Evolutionary conservation across 1,284 basidiomycete genomes (phyloP), one percentile per base, ranked within the genome.

Genomic region (Agaricales sp.): DNA sequence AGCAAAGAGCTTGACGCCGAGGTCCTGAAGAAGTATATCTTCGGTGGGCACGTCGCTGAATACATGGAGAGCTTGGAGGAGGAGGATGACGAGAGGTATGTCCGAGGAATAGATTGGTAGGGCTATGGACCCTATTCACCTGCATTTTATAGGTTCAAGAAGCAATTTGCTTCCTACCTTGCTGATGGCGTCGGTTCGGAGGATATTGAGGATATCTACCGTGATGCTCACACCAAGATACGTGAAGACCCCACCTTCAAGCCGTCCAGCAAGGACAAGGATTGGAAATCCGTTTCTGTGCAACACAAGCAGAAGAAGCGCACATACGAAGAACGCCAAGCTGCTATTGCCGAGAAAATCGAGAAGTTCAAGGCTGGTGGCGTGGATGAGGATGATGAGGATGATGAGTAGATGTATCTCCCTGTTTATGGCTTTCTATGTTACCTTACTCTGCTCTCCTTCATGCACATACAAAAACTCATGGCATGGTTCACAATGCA

Each of bases 11-110:
- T 99, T 56, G 94, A 99, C 60, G 84, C 89, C 50, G 96, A 99
- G 67, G 82, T 88, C 45, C 76, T 99, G 61, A 92, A 95, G 68
- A 94, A 93, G 73, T 99, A 99, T 78, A 99, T 99, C 69, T 92
- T 81, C 63, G 95, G 93, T 68, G 94, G 94, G 50, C 94, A 99
- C 69, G 86, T 99, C 53, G 92, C 96, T 54, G 96, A 99, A 72
- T 99, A 98, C 80, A 99, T 99, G 96, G 92, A 99, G 75, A 88
- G 84, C 47, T 77, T 99, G 53, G 96, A 99, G 75, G 96, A 99
- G 80, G 96, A 99, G 74, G 96, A 99, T 67, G 96, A 98, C 64
- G 95, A 98, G 73, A 80, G 93, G 80, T 80, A 58, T 54, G 77
- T 64, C 13, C 11, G 30, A 18, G 1, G 20, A 39, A 26, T 48